A percentile compares a stretch with the other conserved stretches of the same genome.
phyloP scores from a whole-genome alignment of 768 basidiomycete species.

The Leccinum longicurvipes region DNA sequence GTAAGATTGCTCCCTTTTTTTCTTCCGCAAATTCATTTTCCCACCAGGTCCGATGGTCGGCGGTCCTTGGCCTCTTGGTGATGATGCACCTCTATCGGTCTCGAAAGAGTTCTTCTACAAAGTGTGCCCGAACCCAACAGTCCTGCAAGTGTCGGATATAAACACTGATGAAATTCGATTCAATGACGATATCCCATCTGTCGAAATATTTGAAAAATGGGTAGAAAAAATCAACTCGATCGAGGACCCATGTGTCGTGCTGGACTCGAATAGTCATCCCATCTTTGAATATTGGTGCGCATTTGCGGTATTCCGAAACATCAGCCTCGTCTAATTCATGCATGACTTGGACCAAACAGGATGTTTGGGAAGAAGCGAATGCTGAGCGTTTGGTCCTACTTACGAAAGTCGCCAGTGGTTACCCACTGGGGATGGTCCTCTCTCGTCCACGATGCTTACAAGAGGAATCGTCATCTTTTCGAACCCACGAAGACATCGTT shows the following conservation, averaged over 20 bases:
- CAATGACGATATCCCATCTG: constrained; percentile 22
- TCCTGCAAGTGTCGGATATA: constrained; percentile 30
- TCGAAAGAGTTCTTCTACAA: constrained; percentile 35
- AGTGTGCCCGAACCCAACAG: constrained; percentile 38
- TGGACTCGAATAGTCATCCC: constrained; percentile 21
- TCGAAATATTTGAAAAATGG: constrained; percentile 37
- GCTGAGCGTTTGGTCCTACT: constrained; percentile 33
- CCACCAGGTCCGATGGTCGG: constrained; percentile 46
- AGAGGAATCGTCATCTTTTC: constrained; percentile 30
- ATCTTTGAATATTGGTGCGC: constrained; percentile 40
- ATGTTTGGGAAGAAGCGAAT: constrained; percentile 34
- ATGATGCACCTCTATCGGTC: constrained; percentile 34
- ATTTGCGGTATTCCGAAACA: neutral
- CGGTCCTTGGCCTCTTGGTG: constrained; percentile 33
- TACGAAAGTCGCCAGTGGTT: constrained; percentile 34
- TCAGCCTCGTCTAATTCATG: neutral
- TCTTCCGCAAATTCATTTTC: too few species aligned
- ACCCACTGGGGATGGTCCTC: constrained; percentile 39
- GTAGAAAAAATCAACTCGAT: constrained; percentile 31
- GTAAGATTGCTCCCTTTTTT: too few species aligned
- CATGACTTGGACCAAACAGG: constrained; percentile 17
- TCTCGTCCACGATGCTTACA: constrained; percentile 32
- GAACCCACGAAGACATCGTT: neutral
- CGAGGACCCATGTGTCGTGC: constrained; percentile 40
- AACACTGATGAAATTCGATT: constrained; percentile 30